Evolutionary conservation across 768 basidiomycete species (phyloP), one percentile per base, ranked within the genome.

Genomic region (Termitomyces eurrhizus): DNA sequence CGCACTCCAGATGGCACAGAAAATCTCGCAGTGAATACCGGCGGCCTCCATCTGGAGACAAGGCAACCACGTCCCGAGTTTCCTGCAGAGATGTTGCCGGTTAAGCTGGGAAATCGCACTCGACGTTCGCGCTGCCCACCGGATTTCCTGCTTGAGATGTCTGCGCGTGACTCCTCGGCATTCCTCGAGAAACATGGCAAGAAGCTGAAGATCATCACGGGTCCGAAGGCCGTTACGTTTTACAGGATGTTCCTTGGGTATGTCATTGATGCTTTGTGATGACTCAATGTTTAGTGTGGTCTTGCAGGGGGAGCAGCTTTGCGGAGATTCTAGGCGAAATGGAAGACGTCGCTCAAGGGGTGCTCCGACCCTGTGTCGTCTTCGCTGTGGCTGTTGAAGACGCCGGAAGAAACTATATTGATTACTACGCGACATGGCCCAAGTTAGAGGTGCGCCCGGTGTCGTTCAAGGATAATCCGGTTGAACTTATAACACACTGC

Each of bases 391-490:
- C 78, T 21, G 75, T 71, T 18, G 68, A 70, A 26, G 73, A 76
- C 26, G 74, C 72, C 12, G 75, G 74, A 24, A 71, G 72, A 56
- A 79, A 75, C 63, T 74, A 75, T 42, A 75, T 81, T 37, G 79
- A 83, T 65, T 82, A 80, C 67, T 81, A 81, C 63, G 78, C 80
- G 77, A 77, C 78, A 35, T 82, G 80, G 80, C 72, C 60, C 73
- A 62, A 74, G 76, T 14, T 74, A 77, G 67, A 74, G 54, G 79
- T 79, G 51, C 54, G 77, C 62, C 9, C 26, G 32, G 12, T 49
- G 39, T 29, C 24, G 41, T 32, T 46, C 44, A 29, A 39, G 57
- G 18, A 46, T 39, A 48, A 52, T 16, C 13, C n/a, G 5, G 16
- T 33, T 55, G 39, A 53, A 49, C 49, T 26, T 44, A 11, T 6